These are phyloP conservation scores for Gardenia jasminoides DNA, from an alignment of 257 asterid species.

Conservation along the genomic window DNA sequence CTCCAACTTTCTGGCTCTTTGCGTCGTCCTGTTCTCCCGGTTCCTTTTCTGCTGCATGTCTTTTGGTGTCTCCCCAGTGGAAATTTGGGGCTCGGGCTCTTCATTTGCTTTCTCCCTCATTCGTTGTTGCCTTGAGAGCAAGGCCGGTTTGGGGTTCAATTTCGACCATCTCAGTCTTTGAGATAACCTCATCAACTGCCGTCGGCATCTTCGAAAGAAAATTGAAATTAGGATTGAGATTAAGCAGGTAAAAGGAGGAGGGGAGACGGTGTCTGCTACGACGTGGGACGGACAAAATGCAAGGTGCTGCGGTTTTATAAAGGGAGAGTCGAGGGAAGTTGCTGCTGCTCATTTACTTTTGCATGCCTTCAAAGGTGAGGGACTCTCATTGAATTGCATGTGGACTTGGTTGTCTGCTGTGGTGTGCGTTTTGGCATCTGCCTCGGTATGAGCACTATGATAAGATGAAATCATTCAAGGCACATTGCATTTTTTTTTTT, in stretches of 20 bases:
- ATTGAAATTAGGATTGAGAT: not conserved
- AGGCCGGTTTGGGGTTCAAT: constrained; percentile 38
- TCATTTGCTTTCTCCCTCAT: constrained; percentile 19
- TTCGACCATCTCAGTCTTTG: constrained; percentile 44
- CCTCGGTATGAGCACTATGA: constrained; percentile 65
- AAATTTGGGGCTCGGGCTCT: constrained; percentile 5
- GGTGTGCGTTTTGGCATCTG: not conserved
- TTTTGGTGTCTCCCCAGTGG: constrained; percentile 16
- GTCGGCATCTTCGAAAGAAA: constrained; percentile 38
- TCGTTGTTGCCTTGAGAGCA: constrained; percentile 30
- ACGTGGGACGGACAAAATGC: constrained; percentile 11
- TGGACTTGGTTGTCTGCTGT: constrained; percentile 4
- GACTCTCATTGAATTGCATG: not conserved
- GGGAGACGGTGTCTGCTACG: constrained; percentile 23
- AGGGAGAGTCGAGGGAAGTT: constrained; percentile 9
- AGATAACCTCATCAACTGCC: constrained; percentile 41
- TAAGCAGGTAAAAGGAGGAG: not conserved
- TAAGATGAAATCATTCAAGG: constrained; percentile 18
- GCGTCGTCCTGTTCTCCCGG: constrained; percentile 28
- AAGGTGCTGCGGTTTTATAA: constrained; percentile 29
- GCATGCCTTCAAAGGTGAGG: not conserved
- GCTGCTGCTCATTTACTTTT: constrained; percentile 29
- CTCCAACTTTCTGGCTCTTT: constrained; percentile 19
- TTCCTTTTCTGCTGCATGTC: constrained; percentile 32
- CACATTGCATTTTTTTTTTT: not conserved